Evolutionary conservation across 306 rosid genomes (phyloP), one percentile per base, ranked within the genome.

Genomic region (Rosa multiflora): DNA sequence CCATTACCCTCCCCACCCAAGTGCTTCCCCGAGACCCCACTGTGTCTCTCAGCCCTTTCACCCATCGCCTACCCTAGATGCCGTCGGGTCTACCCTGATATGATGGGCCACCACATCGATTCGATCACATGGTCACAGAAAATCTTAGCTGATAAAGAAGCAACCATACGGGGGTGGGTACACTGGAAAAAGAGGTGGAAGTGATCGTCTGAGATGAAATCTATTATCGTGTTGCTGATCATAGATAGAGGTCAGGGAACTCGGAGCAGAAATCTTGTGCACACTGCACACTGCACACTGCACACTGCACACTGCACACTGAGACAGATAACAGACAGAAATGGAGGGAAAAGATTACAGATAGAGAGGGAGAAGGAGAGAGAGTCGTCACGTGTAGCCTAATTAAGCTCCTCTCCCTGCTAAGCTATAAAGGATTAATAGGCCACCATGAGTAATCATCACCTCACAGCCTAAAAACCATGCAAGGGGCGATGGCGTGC

Each of bases 41-140:
- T 59, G 62, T 58, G 64, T 23, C 37, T 10, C 64, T 4, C 66
- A 9, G 21, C 21, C 29, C 62, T 55, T 3, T 17, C 64, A 61
- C 0, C 5, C 6, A 23, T 61, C 39, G 40, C 67, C 39, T 61
- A 55, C 21, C 18, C 2, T 13, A 15, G 70, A 64, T 64, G 70
- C 44, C 44, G 44, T 64, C 43, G n/a, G 68, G 68, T 13, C 42
- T 44, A 20, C 21, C 37, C 46, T 18, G 69, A 63, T 32, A 32
- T 14, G 67, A 68, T 44, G 83, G 86, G 75, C 49, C 86, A 79
- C 86, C 83, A 70, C 81, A 43, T 62, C 52, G 63, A 71, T 76
- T 43, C 63, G 78, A 70, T 75, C 78, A 35, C 75, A 69, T 69
- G 70, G n/a, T 6, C 58, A 35, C n/a, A 55, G 20, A 14, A 46